phyloP scores from a whole-genome alignment of 192 early-diverging fungal species.

The Geosiphon pyriformis region DNA sequence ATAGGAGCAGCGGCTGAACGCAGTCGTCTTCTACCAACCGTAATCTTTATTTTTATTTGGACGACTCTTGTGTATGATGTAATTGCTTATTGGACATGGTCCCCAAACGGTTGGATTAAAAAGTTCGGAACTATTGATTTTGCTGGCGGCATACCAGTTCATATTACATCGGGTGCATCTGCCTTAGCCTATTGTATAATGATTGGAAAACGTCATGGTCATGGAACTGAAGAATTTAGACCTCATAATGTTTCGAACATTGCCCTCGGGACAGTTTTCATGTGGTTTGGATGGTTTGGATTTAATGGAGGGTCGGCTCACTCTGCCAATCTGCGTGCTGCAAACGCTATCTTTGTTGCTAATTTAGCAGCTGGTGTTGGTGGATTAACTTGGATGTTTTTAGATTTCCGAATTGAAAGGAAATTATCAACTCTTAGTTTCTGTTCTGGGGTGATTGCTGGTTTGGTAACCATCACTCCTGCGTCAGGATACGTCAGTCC shows the following conservation, averaged over 20 bases:
- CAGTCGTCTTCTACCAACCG: conserved; percentile 76
- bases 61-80: conserved; percentile 88
- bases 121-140: conserved; percentile 86
- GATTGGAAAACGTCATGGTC: conserved; percentile 76
- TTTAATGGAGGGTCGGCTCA: conserved; percentile 92
- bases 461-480: conserved; percentile 92
- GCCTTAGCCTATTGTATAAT: conserved; percentile 82
- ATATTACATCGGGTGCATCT: conserved; percentile 85
- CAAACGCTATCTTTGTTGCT: conserved; percentile 79
- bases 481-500: conserved; percentile 85
- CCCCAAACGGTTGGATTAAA: conserved; percentile 75
- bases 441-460: conserved; percentile 91
- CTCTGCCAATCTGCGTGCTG: conserved; percentile 78
- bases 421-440: conserved; percentile 88
- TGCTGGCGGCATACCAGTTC: conserved; percentile 97
- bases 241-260: conserved; percentile 92
- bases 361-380: conserved; percentile 79
- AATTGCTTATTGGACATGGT: conserved; percentile 94
- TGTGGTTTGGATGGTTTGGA: conserved; percentile 96
- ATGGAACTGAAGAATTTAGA: conserved; percentile 62
- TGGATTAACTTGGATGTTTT: conserved; percentile 75
- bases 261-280: conserved; percentile 80
- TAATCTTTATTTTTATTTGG: conserved; percentile 93
- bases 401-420: conserved; percentile 71
- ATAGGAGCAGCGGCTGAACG: conserved; percentile 91